Evolutionary conservation across 305 asterid genomes (phyloP).

Genomic region (Fraxinus velutina): DNA sequence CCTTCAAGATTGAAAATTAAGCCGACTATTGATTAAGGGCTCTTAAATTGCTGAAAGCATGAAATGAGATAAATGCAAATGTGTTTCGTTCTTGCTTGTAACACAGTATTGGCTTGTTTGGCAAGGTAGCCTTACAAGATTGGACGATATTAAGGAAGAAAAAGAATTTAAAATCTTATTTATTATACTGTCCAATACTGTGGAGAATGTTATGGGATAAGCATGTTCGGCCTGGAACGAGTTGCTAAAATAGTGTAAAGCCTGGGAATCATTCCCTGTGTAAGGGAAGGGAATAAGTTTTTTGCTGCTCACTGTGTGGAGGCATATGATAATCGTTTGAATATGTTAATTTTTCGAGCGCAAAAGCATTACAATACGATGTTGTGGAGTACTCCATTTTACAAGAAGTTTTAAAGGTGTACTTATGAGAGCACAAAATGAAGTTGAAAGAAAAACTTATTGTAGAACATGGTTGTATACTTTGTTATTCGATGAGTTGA

Average conservation of each 20-base stretch:
- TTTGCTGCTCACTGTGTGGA: not conserved
- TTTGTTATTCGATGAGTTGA: too few species aligned
- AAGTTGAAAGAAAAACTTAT: too few species aligned
- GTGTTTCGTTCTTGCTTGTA: not conserved
- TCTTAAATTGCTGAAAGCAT: not conserved
- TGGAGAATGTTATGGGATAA: not conserved
- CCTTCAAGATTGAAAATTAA: not conserved
- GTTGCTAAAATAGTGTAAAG: not conserved
- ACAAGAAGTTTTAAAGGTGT: too few species aligned
- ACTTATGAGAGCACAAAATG: too few species aligned
- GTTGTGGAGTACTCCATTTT: not conserved
- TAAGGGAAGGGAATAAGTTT: not conserved
- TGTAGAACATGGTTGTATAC: too few species aligned
- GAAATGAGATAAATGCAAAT: not conserved
- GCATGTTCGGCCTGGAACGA: not conserved
- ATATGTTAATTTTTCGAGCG: not conserved
- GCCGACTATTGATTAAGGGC: not conserved
- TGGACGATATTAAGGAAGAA: not conserved
- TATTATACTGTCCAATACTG: not conserved
- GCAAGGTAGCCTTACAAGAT: not conserved
- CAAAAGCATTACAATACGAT: not conserved
- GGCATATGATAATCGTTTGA: not conserved
- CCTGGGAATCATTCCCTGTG: not conserved
- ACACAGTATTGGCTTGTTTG: not conserved
- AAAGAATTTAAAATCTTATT: not conserved